Conservation (phyloP, 352 stramenopile species). For the Albugo candida region DNA sequence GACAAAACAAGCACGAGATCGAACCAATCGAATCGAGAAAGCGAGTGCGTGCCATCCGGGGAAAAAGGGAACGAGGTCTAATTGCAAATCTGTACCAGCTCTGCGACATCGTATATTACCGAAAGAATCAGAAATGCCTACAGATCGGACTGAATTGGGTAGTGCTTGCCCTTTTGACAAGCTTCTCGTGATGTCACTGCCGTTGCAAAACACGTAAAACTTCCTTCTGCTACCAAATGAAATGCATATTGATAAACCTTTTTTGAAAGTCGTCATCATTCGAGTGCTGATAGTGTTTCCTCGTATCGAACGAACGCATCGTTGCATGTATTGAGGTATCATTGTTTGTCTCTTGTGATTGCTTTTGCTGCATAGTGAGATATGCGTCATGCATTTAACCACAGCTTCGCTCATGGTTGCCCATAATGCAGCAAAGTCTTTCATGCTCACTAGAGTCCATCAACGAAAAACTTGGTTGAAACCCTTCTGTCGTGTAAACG, state of each 20-base stretch:
- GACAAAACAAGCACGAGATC: conserved; percentile 3
- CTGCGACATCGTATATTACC: conserved; percentile 67
- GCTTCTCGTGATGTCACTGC: conserved; percentile 53
- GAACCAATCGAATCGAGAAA: no score
- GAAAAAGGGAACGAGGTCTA: conserved; percentile 71
- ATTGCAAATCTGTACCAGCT: conserved; percentile 64
- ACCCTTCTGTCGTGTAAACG: no score
- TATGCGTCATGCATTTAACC: conserved; percentile 78
- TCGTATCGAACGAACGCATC: conserved; percentile 61
- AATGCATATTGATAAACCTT: conserved; percentile 64
- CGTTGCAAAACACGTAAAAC: conserved; percentile 61
- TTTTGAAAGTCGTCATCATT: conserved; percentile 69
- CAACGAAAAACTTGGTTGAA: no score
- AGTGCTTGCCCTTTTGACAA: conserved; percentile 64
- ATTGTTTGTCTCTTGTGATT: conserved; percentile 66
- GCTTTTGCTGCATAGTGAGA: conserved; percentile 31
- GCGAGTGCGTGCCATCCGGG: conserved; percentile 21
- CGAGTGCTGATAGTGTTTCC: conserved; percentile 62
- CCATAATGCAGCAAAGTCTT: no score
- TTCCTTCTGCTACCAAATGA: conserved; percentile 75
- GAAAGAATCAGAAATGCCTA: conserved; percentile 70
- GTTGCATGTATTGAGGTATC: conserved; percentile 67
- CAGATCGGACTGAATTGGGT: conserved; percentile 67
- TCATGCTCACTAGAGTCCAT: no score
- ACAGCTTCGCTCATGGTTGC: conserved; percentile 67